Evolutionary conservation across 495 filamentous ascomycete species (phyloP), one percentile per base, ranked within the genome.

Genomic region (Neurospora tetrasperma): DNA sequence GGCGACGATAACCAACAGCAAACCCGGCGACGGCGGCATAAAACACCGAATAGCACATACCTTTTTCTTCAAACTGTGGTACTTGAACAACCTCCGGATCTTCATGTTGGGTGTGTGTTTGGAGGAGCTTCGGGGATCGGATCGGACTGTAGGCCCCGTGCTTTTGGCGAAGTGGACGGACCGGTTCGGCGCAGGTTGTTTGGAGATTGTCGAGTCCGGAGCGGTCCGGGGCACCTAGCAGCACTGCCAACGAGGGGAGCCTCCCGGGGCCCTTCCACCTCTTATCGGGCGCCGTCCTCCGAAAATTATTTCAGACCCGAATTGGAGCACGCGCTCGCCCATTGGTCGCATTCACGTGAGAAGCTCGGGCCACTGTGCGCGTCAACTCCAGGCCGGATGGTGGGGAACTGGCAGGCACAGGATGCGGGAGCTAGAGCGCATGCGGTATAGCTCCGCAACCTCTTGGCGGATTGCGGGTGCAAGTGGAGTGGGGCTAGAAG

Each of bases 61-160:
- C 41, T 85, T 81, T 75, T 85, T 83, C 79, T 88, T 91, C 62
- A 94, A 85, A 72, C 86, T 84, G 75, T 92, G 88, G 78, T 87
- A 90, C 77, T 86, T 86, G 74, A 74, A 69, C 73, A 80, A 72
- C 76, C 80, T 82, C 71, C 85, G 87, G 73, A 86, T 84, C 88
- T 84, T 89, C 84, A 87, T 89, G 70, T 70, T 81, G 73, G 72
- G 31, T 73, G 71, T 35, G 70, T 68, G 23, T 73, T 20, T 42
- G 44, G 39, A 8, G 39, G 31, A 46, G 48, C 54, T 68, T 27
- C 27, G 31, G 44, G 38, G 35, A 59, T 46, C 42, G 71, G 73
- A 75, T 79, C 76, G 74, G 27, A 27, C 16, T 23, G 41, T 48
- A 42, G 44, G 69, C 69, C 70, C 72, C 69, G 72, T 66, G 54